Percentiles rank a stretch among this genome's conserved stretches.
Conservation (phyloP, 1,284 basidiomycete species). For the Clitocybe nebularis region DNA sequence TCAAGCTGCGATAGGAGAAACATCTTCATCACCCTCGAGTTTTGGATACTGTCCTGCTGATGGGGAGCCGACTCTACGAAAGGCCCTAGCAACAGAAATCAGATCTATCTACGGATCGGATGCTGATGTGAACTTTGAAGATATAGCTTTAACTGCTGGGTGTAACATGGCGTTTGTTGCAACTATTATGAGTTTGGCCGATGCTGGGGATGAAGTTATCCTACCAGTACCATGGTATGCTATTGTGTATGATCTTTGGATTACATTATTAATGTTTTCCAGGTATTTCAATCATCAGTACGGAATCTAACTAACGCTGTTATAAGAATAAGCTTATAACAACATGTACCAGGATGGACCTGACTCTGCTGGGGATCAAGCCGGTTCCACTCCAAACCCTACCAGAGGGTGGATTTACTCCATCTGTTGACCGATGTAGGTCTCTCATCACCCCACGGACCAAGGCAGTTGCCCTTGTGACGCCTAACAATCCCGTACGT, state of each 20-base stretch:
- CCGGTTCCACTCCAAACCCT: slow-evolving; percentile 60
- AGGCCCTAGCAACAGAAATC: slow-evolving; percentile 65
- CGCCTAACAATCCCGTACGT: slow-evolving; percentile 71
- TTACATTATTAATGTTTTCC: slow-evolving; percentile 1
- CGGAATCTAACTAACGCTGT: slow-evolving; percentile 15
- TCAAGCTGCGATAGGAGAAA: slow-evolving; percentile 45
- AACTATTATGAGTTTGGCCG: slow-evolving; percentile 61
- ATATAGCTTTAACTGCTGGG: slow-evolving; percentile 64
- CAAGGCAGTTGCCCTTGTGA: slow-evolving; percentile 71
- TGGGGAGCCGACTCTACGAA: slow-evolving; percentile 59
- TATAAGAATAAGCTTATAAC: slow-evolving; percentile 1
- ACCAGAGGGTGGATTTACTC: slow-evolving; percentile 56
- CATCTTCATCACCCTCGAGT: slow-evolving; percentile 42
- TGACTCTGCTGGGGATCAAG: slow-evolving; percentile 63
- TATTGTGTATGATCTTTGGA: not conserved
- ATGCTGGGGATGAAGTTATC: slow-evolving; percentile 73
- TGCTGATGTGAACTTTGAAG: slow-evolving; percentile 46
- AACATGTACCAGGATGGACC: slow-evolving; percentile 57
- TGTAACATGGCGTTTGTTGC: slow-evolving; percentile 74
- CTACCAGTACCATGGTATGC: slow-evolving; percentile 73
- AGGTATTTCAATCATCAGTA: slow-evolving; percentile 81
- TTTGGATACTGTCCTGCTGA: slow-evolving; percentile 66
- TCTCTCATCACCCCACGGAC: slow-evolving; percentile 55
- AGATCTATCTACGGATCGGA: slow-evolving; percentile 52
- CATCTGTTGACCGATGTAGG: slow-evolving; percentile 45